Percentiles rank a stretch among this genome's conserved stretches.
Conservation (phyloP, 164 flowering plant genomes). For the Umbellularia californica region DNA sequence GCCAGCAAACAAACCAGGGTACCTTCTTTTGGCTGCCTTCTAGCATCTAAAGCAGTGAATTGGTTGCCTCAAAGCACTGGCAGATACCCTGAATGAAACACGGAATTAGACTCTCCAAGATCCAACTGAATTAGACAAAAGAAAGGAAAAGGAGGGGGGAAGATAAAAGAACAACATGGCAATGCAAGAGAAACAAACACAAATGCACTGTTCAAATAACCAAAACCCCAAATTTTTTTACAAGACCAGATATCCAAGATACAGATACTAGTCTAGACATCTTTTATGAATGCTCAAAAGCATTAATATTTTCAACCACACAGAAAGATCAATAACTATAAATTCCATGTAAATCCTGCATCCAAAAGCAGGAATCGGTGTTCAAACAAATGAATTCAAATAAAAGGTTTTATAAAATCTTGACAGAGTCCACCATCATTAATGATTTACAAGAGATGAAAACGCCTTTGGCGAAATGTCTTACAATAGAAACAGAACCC, state of each 20-base stretch:
- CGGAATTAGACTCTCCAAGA: slow-evolving; percentile 65
- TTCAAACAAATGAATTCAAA: slow-evolving; percentile 15
- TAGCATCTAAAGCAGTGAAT: slow-evolving; percentile 68
- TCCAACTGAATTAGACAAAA: slow-evolving; percentile 13
- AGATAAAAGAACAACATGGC: background rate
- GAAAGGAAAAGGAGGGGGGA: slow-evolving; percentile 3
- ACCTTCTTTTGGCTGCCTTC: slow-evolving; percentile 86
- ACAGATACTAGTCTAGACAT: slow-evolving; percentile 1
- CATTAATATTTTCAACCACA: slow-evolving; percentile 2
- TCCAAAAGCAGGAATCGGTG: background rate
- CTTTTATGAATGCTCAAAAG: slow-evolving; percentile 10
- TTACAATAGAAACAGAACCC: slow-evolving; percentile 93
- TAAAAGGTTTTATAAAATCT: slow-evolving; percentile 16
- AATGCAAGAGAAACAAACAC: background rate
- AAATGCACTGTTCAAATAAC: slow-evolving; percentile 7
- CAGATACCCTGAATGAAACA: slow-evolving; percentile 82
- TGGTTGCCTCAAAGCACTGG: slow-evolving; percentile 47
- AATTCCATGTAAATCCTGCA: slow-evolving; percentile 2
- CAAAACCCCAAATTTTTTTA: background rate
- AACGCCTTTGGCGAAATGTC: slow-evolving; percentile 90
- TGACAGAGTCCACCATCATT: slow-evolving; percentile 41
- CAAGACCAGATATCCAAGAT: background rate
- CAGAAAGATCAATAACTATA: background rate
- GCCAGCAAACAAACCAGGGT: slow-evolving; percentile 74
- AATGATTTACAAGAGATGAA: slow-evolving; percentile 54